Conservation (phyloP, 306 rosid genomes). For the Oemleria cerasiformis region DNA sequence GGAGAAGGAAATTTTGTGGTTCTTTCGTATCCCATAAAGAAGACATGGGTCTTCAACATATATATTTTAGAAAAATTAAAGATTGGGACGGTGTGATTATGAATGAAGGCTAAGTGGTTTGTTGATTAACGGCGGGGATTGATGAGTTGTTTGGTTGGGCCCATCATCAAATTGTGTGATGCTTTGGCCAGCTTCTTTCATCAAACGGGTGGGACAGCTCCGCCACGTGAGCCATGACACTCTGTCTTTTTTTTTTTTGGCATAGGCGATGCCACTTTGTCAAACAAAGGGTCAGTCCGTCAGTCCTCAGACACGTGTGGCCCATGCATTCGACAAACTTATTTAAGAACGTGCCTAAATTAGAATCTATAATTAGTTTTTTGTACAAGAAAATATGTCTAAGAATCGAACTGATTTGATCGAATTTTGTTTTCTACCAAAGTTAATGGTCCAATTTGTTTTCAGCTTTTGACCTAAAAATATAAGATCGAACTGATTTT, state of each 20-base stretch:
- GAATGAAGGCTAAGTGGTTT: neutral
- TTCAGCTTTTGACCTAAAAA: too few species aligned
- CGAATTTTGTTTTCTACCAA: too few species aligned
- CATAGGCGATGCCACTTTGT: too few species aligned
- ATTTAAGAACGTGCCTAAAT: neutral
- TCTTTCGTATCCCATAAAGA: too few species aligned
- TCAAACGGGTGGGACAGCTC: constrained; percentile 17
- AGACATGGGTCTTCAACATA: too few species aligned
- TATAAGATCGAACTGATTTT: too few species aligned
- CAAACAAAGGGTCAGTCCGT: neutral
- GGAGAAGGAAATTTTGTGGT: too few species aligned
- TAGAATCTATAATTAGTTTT: neutral
- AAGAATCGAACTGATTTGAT: too few species aligned
- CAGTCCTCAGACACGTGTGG: neutral
- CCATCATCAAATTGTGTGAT: neutral
- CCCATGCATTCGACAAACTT: neutral
- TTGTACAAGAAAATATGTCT: too few species aligned
- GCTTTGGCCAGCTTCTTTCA: constrained; percentile 1
- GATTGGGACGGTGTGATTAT: neutral
- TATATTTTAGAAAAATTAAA: too few species aligned
- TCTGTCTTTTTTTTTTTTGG: too few species aligned
- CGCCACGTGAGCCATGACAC: constrained; percentile 24
- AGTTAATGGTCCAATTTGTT: too few species aligned
- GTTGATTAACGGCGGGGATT: constrained; percentile 32
- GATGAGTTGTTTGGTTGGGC: constrained; percentile 19